Conservation (phyloP, 495 filamentous ascomycete species). For the Pyrenula massariospora region DNA sequence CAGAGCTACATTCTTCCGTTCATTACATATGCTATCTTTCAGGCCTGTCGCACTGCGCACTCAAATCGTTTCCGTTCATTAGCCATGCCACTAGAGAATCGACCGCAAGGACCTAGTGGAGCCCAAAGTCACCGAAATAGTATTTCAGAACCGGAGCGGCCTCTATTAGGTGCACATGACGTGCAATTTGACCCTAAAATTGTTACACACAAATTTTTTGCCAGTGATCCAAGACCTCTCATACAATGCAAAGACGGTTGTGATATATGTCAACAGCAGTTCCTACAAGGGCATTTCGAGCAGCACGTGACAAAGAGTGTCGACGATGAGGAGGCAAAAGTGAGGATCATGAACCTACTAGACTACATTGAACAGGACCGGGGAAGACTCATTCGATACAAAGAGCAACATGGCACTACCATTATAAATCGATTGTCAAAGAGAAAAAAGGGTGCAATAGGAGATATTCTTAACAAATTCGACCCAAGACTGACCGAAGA, state of each 20-base stretch:
- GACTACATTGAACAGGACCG: background rate
- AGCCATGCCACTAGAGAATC: too few relatives aligned
- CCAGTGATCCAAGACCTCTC: too few relatives aligned
- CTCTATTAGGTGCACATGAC: too few relatives aligned
- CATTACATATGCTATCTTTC: too few relatives aligned
- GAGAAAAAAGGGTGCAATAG: background rate
- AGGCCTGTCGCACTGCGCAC: too few relatives aligned
- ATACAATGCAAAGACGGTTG: background rate
- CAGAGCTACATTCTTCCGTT: too few relatives aligned
- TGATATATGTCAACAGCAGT: background rate
- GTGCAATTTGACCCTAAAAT: too few relatives aligned
- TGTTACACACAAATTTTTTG: too few relatives aligned
- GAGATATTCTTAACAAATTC: background rate
- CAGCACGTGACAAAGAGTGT: background rate
- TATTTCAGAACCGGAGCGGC: too few relatives aligned
- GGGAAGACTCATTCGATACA: background rate
- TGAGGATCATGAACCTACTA: background rate
- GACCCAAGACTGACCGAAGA: background rate
- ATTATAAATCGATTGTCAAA: background rate
- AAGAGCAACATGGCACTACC: background rate
- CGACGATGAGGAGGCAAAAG: background rate
- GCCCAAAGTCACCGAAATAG: too few relatives aligned
- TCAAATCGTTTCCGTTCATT: too few relatives aligned
- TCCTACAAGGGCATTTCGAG: background rate
- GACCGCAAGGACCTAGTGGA: too few relatives aligned